Evolutionary conservation across 495 filamentous ascomycete genomes (phyloP), one percentile per base, ranked within the genome.

Genomic region (Neurospora pannonica): DNA sequence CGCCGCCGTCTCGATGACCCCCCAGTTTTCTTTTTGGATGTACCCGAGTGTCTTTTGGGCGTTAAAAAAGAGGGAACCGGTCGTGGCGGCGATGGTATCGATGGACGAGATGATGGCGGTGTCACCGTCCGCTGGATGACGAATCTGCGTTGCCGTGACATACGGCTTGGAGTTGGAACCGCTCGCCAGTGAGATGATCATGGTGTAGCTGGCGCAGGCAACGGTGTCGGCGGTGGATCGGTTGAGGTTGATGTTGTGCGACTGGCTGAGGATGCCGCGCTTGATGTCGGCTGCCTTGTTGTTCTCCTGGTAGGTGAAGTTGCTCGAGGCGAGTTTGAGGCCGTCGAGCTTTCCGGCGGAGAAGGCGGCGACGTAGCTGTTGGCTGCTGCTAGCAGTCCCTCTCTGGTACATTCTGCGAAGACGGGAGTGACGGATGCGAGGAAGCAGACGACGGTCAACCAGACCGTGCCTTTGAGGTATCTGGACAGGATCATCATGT

Each of bases 71-170:
- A 86, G 78, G 34, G 83, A 80, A 0, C 84, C 84, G 1, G 84
- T 86, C 2, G 85, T 86, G 24, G 85, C 84, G 2, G 81, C 83
- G 75, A 87, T 85, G 15, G 79, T 83, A 75, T 87, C 85, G 67
- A 87, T 82, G 36, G 80, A 34, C 0, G 83, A 71, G 71, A 86
- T 84, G 19, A 70, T 71, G 17, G 71, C 36, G 0, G 82, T 80
- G 73, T 83, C 79, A n/a, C 77, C 77, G 28, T 71, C 78, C 2
- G 42, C 54, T 8, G 34, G 42, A 71, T 86, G 84, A 17, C 84
- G 81, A 71, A 86, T 80, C 75, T 87, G 86, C 4, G 83, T 84
- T 15, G 78, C 80, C 38, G 85, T 76, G 8, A 85, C 83, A 75
- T 86, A 85, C 0, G 84, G 83, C 75, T 80, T 84, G 36, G 81